Base-by-base conservation (phyloP, 2,329 filamentous ascomycete species). In the Claviceps humidiphila region DNA sequence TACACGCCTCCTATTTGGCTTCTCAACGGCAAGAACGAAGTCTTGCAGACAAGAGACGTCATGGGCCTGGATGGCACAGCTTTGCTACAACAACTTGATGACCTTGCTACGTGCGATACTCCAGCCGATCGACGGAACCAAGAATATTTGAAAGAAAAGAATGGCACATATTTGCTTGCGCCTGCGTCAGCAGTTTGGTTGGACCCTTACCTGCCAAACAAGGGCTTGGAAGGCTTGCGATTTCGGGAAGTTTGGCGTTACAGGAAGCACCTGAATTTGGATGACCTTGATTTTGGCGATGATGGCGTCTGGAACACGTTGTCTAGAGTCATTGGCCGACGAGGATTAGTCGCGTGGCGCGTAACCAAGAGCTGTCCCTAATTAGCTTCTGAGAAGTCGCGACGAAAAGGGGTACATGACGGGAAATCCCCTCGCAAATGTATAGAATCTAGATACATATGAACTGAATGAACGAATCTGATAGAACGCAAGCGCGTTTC, bases 1-100 rank as follows among this genome's bases (percentile, higher is more conserved):
- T 90, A 90, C 63, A 86, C 82, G 63, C 87, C 87, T 17, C 87
- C 87, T 0, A 83, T 85, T 39, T 91, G 87, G 85, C 74, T 91
- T 20, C 72, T 90, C 6, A 84, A 89, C 57, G 83, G 84, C 51
- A 86, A 85, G 66, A 89, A 86, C 57, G 77, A 82, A 58, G 75
- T 85, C 9, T 68, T 89, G n/a, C 74, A 70, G 34, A 90, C 86
- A 1, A 74, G 75, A 54, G 87, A 90, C 61, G 71, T 89, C 20
- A 89, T 89, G 81, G 84, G 85, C 4, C 77, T 87, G 68, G 72
- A 77, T 41, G 81, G 81, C 6, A 72, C 76, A 2, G 59, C 69
- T 6, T 73, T 90, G 63, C 66, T 88, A 1, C 71, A 75, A 55
- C 72, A 82, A 62, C 67, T 89, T 37, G 70, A 67, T 4, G 69